Evolutionary conservation across 108 stramenopile genomes (phyloP).

Genomic region (Cyclostephanos invisitatus): DNA sequence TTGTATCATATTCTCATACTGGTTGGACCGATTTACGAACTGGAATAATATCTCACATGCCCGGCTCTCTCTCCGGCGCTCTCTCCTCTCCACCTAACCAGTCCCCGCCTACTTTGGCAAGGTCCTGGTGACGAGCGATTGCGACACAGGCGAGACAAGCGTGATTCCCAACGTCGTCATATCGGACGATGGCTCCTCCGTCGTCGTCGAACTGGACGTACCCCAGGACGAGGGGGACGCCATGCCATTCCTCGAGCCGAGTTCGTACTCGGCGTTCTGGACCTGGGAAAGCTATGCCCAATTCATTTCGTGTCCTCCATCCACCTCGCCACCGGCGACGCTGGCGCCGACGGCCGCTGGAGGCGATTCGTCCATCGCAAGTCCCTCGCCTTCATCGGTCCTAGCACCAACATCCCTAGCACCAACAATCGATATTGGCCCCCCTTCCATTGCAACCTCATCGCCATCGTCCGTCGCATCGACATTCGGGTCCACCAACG

Average conservation of each 20-base stretch:
- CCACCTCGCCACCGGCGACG: background rate
- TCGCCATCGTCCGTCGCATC: background rate
- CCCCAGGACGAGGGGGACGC: background rate
- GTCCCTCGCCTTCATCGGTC: background rate
- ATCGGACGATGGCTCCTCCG: background rate
- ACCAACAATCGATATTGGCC: background rate
- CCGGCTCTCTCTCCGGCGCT: background rate
- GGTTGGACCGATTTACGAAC: slow-evolving; percentile 4
- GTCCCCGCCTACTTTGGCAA: slow-evolving; percentile 22
- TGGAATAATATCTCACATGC: slow-evolving; percentile 3
- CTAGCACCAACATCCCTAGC: background rate
- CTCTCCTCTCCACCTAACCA: background rate
- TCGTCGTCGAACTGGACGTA: slow-evolving; percentile 11
- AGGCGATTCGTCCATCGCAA: background rate
- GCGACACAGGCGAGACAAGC: slow-evolving; percentile 29
- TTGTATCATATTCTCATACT: no score
- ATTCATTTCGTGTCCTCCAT: slow-evolving; percentile 6
- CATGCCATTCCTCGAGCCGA: slow-evolving; percentile 18
- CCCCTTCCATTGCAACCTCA: background rate
- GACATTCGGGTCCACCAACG: background rate
- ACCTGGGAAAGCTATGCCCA: slow-evolving; percentile 1
- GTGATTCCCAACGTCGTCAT: slow-evolving; percentile 19
- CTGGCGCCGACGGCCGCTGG: background rate
- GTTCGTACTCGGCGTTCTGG: slow-evolving; percentile 34
- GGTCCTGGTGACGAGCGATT: slow-evolving; percentile 43